Base-by-base conservation (phyloP, 2,329 filamentous ascomycete genomes). In the Ophiostoma australiae region DNA sequence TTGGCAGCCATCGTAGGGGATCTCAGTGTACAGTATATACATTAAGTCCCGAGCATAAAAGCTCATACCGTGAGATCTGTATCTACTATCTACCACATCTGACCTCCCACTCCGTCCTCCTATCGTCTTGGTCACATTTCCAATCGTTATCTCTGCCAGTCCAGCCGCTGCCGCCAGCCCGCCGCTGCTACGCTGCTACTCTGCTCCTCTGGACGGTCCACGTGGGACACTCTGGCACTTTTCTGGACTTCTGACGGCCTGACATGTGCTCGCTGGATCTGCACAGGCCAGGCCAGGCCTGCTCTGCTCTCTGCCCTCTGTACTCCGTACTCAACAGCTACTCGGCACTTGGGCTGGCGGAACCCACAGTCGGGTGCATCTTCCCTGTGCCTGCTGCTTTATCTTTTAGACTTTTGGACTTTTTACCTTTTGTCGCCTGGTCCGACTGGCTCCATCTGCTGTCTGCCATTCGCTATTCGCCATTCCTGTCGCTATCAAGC, bases 221-320 rank as follows among this genome's bases (percentile, higher is more conserved):
- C 52, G 52, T 58, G 52, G 52, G 52, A 58, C 23, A 58, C 44
- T 20, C 44, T 48, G 44, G 44, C 44, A n/a, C 13, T 48, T 39
- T n/a, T 27, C 23, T 58, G 52, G 52, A 31, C 39, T 11, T 41
- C 39, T 41, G 39, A 58, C 52, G 11, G n/a, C 52, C 52, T 58
- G 52, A 58, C 52, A 58, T 58, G 52, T 58, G 52, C 52, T 23
- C 27, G 52, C 52, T 58, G 52, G 52, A 27, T 58, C 52, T 23
- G 52, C 52, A 27, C 39, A 41, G 39, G 39, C 39, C 44, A 13
- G n/a, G n/a, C n/a, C 44, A 20, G 44, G 44, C 44, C 44, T 17
- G 44, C 11, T 48, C 17, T 48, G n/a, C 44, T 48, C 44, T 48
- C 23, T 23, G n/a, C 52, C 7, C 52, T 58, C 4, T 20, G 44